phyloP scores from a whole-genome alignment of 257 asterid species.

The Solanum pimpinellifolium region DNA sequence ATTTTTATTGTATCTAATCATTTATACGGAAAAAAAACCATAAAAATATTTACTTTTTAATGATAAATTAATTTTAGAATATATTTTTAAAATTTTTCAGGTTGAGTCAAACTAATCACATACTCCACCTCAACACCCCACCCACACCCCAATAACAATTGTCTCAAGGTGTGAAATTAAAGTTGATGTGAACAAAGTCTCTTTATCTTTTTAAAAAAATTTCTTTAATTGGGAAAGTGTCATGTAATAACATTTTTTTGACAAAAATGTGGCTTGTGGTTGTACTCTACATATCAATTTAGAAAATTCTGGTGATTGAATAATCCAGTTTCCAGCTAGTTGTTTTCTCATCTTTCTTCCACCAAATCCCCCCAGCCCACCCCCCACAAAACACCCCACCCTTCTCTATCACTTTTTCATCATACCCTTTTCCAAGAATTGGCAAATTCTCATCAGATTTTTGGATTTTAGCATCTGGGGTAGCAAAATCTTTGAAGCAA shows the following conservation, averaged over 20 bases:
- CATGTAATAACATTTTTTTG: background rate
- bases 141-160: background rate
- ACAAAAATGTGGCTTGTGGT: background rate
- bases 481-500: background rate
- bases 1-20: background rate
- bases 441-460: slow-evolving; percentile 11
- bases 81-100: too few relatives aligned
- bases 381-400: background rate
- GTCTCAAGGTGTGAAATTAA: background rate
- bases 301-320: background rate
- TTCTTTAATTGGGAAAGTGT: background rate
- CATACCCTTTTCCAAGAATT: slow-evolving; percentile 19
- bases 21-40: rapidly evolving
- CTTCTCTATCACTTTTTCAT: background rate
- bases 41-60: too few relatives aligned
- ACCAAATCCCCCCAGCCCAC: background rate
- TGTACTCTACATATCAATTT: background rate
- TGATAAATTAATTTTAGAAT: too few relatives aligned
- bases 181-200: background rate
- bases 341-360: background rate
- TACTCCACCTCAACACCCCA: too few relatives aligned
- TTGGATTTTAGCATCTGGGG: background rate
- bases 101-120: too few relatives aligned
- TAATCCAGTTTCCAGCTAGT: background rate
- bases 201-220: background rate